Evolutionary conservation across 305 asterid genomes (phyloP), one percentile per base, ranked within the genome.

Genomic region (Fraxinus nigra): DNA sequence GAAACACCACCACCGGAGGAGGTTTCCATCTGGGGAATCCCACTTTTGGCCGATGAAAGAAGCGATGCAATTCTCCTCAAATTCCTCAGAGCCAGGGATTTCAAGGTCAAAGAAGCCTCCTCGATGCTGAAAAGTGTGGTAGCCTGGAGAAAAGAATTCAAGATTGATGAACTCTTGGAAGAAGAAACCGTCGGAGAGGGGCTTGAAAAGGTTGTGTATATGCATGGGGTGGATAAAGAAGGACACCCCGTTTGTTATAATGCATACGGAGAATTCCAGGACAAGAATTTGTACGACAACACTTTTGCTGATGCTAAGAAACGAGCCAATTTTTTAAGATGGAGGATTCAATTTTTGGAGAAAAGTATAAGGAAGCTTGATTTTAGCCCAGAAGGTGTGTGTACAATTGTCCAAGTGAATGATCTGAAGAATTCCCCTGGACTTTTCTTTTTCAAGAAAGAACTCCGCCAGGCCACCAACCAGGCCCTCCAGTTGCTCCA

Each of bases 381-480:
- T 82, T 95, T 94, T 72, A 87, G 88, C 14, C 98, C 97, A 5
- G 98, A 90, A 72, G 94, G 98, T 1, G 83, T 85, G 0, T 90
- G 94, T 82, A 92, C 98, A 0, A 85, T 95, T 79, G 93, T 95
- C 78, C 99, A 95, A 59, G 78, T 95, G 22, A 93, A 89, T 69
- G 99, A 95, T 88, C 93, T 95, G 35, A 90, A 94, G 88, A 91
- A 94, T 35, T 84, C 97, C 3, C 99, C 98, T 9, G 99, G 99
- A 0, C 85, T 92, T 38, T 87, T 91, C 83, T 76, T 91, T 72
- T 88, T 90, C 81, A 91, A 93, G 92, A 92, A 90, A 59, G 99
- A 95, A 65, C 90, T 95, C 24, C 92, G 99, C 11, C 92, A 89
- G 11, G 94, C 97, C 32, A 92, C 94, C 22, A 94, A 90, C 48